phyloP scores from a whole-genome alignment of 257 asterid species.

The Fraxinus cuspidata region DNA sequence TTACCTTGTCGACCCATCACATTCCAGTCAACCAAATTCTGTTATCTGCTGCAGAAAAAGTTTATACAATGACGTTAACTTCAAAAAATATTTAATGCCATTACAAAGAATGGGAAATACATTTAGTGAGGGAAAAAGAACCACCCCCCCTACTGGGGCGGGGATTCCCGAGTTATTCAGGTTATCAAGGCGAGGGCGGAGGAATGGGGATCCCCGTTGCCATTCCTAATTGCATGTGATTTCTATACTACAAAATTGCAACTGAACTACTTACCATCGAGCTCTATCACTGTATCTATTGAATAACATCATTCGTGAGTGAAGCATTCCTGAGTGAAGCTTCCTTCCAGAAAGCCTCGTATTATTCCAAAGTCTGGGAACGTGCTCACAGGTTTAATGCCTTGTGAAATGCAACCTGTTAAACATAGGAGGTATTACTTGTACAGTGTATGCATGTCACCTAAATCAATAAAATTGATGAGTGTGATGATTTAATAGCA shows the following conservation, averaged over 20 bases:
- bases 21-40: neutral
- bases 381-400: conserved; percentile 42
- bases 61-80: neutral
- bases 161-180: neutral
- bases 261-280: neutral
- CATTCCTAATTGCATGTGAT: neutral
- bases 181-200: neutral
- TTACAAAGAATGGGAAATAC: neutral
- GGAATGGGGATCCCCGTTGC: neutral
- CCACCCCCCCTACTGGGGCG: neutral
- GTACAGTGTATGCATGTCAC: conserved; percentile 1
- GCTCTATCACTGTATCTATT: conserved; percentile 24
- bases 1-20: neutral
- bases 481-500: neutral
- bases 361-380: neutral
- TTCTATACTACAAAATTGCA: neutral
- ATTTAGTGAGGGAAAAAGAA: neutral
- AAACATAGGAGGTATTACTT: conserved; percentile 14
- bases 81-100: neutral
- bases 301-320: conserved; percentile 13
- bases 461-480: conserved; percentile 1
- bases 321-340: neutral
- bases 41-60: neutral
- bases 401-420: conserved; percentile 91
- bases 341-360: conserved; percentile 16